These are phyloP conservation scores for Sparassis latifolia DNA, from an alignment of 1,284 basidiomycete species.

Conservation along the genomic window DNA sequence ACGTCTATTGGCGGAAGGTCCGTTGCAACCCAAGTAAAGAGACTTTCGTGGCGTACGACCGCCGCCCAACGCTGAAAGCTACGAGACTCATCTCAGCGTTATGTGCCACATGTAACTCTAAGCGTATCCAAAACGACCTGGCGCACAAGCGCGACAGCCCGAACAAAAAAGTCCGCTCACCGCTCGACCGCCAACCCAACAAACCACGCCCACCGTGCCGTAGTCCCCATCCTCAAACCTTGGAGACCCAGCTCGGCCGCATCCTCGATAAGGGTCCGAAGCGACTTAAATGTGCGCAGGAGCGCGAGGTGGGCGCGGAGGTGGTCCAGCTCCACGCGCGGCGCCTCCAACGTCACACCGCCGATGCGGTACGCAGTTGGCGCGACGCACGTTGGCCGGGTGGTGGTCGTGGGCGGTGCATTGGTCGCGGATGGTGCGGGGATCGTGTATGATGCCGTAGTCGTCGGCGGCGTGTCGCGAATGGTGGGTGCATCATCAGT, in stretches of 20 bases:
- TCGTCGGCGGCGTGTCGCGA: too few relatives aligned
- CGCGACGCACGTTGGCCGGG: not conserved
- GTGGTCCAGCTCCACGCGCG: conserved; percentile 8
- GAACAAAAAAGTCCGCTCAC: not conserved
- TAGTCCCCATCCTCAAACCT: not conserved
- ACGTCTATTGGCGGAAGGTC: conserved; percentile 40
- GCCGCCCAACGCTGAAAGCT: conserved; percentile 29
- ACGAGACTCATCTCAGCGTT: too few relatives aligned
- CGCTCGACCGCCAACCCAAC: conserved; percentile 8
- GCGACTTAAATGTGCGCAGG: conserved; percentile 10
- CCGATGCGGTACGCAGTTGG: conserved; percentile 10
- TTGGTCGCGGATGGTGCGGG: too few relatives aligned
- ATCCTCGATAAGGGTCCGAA: conserved; percentile 7
- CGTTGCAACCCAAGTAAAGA: conserved; percentile 19
- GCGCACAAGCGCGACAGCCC: too few relatives aligned
- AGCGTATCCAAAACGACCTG: too few relatives aligned
- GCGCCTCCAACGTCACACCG: not conserved
- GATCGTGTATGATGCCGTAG: too few relatives aligned
- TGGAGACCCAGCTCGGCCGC: not conserved
- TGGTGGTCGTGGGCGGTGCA: not conserved
- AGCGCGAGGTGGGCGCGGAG: conserved; percentile 12
- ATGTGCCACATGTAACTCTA: too few relatives aligned
- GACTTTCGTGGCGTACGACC: conserved; percentile 12
- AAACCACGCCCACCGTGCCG: conserved; percentile 10
- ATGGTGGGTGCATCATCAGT: too few relatives aligned